phyloP scores from a whole-genome alignment of 352 stramenopile species.

The Phytophthora crassamura region DNA sequence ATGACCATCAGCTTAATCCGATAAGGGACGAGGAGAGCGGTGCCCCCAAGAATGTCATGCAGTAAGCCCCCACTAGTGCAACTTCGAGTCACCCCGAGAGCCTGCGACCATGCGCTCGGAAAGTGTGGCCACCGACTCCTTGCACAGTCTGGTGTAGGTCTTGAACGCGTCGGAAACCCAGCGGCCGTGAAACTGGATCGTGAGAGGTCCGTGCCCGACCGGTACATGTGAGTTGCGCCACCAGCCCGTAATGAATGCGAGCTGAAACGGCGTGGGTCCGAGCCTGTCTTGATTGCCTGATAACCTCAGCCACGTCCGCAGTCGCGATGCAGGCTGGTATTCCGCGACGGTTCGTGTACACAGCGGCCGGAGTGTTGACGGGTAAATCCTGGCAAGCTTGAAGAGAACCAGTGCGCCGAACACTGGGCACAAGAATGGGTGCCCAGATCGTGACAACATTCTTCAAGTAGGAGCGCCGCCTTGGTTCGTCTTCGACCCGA shows the following conservation, averaged over 20 bases:
- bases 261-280: slow-evolving; percentile 4
- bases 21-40: slow-evolving; percentile 22
- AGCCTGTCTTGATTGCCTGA: slow-evolving; percentile 4
- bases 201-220: too few relatives aligned
- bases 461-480: too few relatives aligned
- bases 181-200: too few relatives aligned
- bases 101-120: slow-evolving; percentile 4
- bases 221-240: slow-evolving; percentile 5
- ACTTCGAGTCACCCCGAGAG: slow-evolving; percentile 2
- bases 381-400: too few relatives aligned
- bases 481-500: too few relatives aligned
- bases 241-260: slow-evolving; percentile 6
- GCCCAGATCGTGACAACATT: too few relatives aligned
- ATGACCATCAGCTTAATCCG: slow-evolving; percentile 11
- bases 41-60: slow-evolving; percentile 11
- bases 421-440: too few relatives aligned
- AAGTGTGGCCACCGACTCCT: too few relatives aligned
- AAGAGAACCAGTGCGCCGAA: too few relatives aligned
- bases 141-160: too few relatives aligned
- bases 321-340: slow-evolving; percentile 2
- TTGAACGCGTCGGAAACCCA: too few relatives aligned
- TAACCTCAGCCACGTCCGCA: neutral
- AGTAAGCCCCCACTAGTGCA: slow-evolving; percentile 11
- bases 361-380: slow-evolving; percentile 5
- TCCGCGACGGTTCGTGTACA: neutral